These are phyloP conservation scores for Xylaria palmicola DNA, from an alignment of 495 filamentous ascomycete species.

Conservation along the genomic window DNA sequence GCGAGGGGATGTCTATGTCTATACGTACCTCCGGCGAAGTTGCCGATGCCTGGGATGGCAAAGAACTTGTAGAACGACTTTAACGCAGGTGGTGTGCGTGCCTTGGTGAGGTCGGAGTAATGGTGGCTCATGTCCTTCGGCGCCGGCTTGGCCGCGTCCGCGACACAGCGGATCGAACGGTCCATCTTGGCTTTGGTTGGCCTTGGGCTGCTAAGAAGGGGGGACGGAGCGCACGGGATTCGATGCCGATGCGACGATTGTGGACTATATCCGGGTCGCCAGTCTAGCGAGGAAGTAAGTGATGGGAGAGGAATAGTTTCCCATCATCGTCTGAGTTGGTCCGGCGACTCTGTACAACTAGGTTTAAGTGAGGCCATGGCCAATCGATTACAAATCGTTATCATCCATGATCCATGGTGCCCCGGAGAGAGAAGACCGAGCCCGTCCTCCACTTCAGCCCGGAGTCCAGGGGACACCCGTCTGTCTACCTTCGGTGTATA, in stretches of 20 bases:
- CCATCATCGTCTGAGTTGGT: too few relatives aligned
- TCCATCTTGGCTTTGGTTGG: slow-evolving; percentile 18
- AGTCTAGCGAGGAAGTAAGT: too few relatives aligned
- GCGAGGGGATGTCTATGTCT: background rate
- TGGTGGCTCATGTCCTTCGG: slow-evolving; percentile 80
- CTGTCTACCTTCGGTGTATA: background rate
- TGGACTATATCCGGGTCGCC: background rate
- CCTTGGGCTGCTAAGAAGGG: background rate
- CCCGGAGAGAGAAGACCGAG: background rate
- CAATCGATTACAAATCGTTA: slow-evolving; percentile 12
- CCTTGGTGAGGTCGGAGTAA: slow-evolving; percentile 64
- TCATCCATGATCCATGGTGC: background rate
- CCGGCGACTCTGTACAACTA: too few relatives aligned
- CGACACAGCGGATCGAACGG: slow-evolving; percentile 6
- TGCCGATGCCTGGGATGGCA: slow-evolving; percentile 72
- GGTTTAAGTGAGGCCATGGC: background rate
- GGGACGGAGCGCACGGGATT: too few relatives aligned
- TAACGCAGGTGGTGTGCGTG: slow-evolving; percentile 60
- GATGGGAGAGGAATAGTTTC: too few relatives aligned
- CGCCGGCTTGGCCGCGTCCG: slow-evolving; percentile 35
- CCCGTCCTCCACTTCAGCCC: background rate
- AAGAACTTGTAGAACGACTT: slow-evolving; percentile 88
- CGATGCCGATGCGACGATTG: background rate
- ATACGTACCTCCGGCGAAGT: slow-evolving; percentile 80
- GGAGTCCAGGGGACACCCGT: background rate